A percentile compares a stretch with the other conserved stretches of the same genome.
phyloP scores from a whole-genome alignment of 768 basidiomycete genomes.

The Boletus patriciae region DNA sequence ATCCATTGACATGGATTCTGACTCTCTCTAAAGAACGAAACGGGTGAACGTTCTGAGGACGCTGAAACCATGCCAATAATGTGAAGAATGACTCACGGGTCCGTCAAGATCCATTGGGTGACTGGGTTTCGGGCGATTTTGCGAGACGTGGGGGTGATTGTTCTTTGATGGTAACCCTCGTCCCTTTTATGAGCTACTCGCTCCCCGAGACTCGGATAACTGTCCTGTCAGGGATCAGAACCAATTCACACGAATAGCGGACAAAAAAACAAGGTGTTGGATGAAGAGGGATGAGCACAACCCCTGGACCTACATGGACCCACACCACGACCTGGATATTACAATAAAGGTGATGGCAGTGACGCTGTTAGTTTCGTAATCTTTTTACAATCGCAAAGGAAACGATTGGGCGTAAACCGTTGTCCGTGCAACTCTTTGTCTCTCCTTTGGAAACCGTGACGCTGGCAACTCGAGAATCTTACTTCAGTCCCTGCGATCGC shows the following conservation, averaged over 20 bases:
- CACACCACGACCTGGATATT: slow-evolving; percentile 19
- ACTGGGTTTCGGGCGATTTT: not conserved
- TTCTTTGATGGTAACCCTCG: not conserved
- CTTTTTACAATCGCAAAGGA: not conserved
- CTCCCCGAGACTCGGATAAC: not conserved
- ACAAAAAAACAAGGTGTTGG: slow-evolving; percentile 19
- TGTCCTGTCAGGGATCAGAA: not conserved
- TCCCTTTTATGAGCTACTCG: slow-evolving; percentile 19
- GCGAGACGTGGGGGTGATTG: not conserved
- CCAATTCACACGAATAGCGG: slow-evolving; percentile 2
- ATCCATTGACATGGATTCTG: slow-evolving; percentile 11
- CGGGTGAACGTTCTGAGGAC: not conserved
- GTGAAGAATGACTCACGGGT: slow-evolving; percentile 13
- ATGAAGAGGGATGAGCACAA: not conserved
- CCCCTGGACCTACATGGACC: slow-evolving; percentile 25
- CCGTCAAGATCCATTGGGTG: slow-evolving; percentile 15
- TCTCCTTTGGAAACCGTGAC: too few species aligned
- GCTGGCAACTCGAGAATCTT: not conserved
- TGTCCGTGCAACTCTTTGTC: slow-evolving; percentile 6
- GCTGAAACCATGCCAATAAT: not conserved
- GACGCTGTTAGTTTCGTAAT: not conserved
- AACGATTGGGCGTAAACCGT: not conserved
- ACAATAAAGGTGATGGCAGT: slow-evolving; percentile 10
- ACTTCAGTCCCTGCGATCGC: not conserved
- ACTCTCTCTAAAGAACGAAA: slow-evolving; percentile 6